A percentile compares a stretch with the other conserved stretches of the same genome.
Evolutionary conservation across 2,329 filamentous ascomycete species (phyloP).

Genomic region (Exophiala spinifera): DNA sequence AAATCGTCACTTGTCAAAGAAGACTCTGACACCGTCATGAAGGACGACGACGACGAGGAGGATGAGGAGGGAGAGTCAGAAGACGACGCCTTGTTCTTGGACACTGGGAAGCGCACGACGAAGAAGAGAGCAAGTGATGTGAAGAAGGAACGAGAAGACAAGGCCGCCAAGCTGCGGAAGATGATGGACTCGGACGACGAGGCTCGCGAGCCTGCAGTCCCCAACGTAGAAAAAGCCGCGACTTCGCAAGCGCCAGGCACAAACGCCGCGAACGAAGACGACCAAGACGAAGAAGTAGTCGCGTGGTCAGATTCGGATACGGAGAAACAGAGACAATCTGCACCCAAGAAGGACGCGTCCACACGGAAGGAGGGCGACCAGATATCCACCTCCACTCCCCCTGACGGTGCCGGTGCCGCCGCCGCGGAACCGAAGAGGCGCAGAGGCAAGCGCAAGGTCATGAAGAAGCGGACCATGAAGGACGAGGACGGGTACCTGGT

Average conservation of each 20-base stretch:
- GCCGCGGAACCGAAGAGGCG: conserved; percentile 58
- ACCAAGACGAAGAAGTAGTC: conserved; percentile 55
- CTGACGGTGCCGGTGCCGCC: too few species aligned
- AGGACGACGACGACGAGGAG: conserved; percentile 42
- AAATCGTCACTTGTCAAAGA: conserved; percentile 20
- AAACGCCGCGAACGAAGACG: conserved; percentile 46
- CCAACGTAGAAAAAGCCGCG: conserved; percentile 27
- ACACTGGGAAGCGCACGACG: conserved; percentile 37
- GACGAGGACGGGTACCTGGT: conserved; percentile 91
- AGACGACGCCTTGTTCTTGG: conserved; percentile 50
- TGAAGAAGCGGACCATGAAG: conserved; percentile 82
- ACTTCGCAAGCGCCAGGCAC: conserved; percentile 10
- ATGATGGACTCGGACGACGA: conserved; percentile 73
- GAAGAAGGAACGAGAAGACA: conserved; percentile 42
- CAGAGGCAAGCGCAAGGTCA: conserved; percentile 73
- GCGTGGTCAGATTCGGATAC: conserved; percentile 32
- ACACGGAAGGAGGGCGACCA: conserved; percentile 10
- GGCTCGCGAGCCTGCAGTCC: conserved; percentile 34
- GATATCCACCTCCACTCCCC: conserved; percentile 46
- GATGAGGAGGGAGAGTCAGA: conserved; percentile 55
- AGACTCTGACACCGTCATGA: conserved; percentile 19
- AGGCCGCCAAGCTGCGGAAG: conserved; percentile 62
- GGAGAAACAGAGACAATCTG: conserved; percentile 31
- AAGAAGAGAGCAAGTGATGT: conserved; percentile 32
- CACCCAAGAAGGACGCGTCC: conserved; percentile 37